These are phyloP conservation scores for Erigeron philadelphicus DNA, from an alignment of 140 eudicot genomes.

Conservation along the genomic window DNA sequence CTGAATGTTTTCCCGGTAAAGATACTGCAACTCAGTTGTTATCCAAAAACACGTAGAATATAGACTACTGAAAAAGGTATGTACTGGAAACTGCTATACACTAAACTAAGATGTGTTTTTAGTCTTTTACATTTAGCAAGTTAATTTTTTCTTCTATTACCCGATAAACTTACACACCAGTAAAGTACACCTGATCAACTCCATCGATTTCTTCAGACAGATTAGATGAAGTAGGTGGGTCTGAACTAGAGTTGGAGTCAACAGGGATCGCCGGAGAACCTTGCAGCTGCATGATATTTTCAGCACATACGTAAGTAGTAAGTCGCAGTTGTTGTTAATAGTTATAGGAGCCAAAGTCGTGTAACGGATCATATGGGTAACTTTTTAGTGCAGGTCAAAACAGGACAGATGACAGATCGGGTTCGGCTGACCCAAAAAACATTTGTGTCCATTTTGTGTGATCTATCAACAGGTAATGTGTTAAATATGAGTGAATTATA, in stretches of 20 bases:
- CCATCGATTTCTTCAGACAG: constrained; percentile 61
- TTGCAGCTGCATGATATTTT: constrained; percentile 46
- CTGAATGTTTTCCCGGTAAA: neutral
- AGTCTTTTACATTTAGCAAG: neutral
- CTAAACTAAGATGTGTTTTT: constrained; percentile 6
- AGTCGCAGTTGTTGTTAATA: neutral
- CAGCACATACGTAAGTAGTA: constrained; percentile 16
- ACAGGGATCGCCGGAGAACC: constrained; percentile 57
- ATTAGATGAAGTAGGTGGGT: constrained; percentile 48
- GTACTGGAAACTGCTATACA: constrained; percentile 2
- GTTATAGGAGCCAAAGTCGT: constrained; percentile 5
- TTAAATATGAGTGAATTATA: neutral
- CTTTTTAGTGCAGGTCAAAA: neutral
- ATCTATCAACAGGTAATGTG: neutral
- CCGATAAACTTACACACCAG: constrained; percentile 32
- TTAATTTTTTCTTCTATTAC: constrained; percentile 1
- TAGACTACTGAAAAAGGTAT: neutral
- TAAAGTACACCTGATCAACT: constrained; percentile 40
- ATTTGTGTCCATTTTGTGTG: neutral
- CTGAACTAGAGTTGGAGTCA: constrained; percentile 54
- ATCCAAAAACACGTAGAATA: too few relatives aligned
- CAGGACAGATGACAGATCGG: neutral
- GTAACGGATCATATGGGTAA: neutral
- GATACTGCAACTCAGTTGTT: neutral
- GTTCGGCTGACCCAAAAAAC: constrained; percentile 1